A percentile compares a stretch with the other conserved stretches of the same genome.
These are phyloP conservation scores for Leptographium galeiforme DNA, from an alignment of 2,329 filamentous ascomycete genomes.

Conservation along the genomic window DNA sequence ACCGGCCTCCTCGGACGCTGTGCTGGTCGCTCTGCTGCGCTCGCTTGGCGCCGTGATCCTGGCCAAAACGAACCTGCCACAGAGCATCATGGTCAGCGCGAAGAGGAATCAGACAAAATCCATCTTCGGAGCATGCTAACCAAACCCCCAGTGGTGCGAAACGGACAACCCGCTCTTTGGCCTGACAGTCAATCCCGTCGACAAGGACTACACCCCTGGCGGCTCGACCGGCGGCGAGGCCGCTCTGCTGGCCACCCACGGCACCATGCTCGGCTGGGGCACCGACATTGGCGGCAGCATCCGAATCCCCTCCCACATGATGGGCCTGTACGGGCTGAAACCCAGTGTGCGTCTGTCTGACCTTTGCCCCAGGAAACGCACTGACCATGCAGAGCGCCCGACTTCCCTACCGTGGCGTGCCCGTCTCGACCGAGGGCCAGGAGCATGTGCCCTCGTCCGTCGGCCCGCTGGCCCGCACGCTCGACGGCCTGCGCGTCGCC, in stretches of 20 bases:
- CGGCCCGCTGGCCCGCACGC: slow-evolving; percentile 47
- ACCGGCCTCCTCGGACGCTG: slow-evolving; percentile 1
- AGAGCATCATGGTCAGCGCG: slow-evolving; percentile 13
- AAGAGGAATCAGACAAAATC: background rate
- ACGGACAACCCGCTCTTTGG: slow-evolving; percentile 23
- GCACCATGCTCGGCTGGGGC: slow-evolving; percentile 33
- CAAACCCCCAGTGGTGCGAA: slow-evolving; percentile 14
- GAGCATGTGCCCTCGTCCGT: slow-evolving; percentile 35
- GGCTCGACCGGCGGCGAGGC: slow-evolving; percentile 25
- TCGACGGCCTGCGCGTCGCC: slow-evolving; percentile 35
- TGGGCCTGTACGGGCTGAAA: slow-evolving; percentile 19
- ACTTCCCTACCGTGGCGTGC: slow-evolving; percentile 43
- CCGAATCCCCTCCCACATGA: slow-evolving; percentile 20
- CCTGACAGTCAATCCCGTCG: slow-evolving; percentile 20
- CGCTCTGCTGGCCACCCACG: slow-evolving; percentile 20
- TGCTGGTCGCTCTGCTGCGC: slow-evolving; percentile 14
- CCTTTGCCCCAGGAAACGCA: slow-evolving; percentile 20
- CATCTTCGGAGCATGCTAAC: background rate
- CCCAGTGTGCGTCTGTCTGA: slow-evolving; percentile 15
- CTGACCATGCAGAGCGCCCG: slow-evolving; percentile 23
- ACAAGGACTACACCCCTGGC: slow-evolving; percentile 19
- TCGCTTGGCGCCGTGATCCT: slow-evolving; percentile 17
- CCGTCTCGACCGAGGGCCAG: slow-evolving; percentile 9
- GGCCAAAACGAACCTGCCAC: slow-evolving; percentile 15
- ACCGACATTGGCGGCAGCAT: slow-evolving; percentile 18